Percentiles rank a stretch among this genome's conserved stretches.
phyloP scores from a whole-genome alignment of 345 rosid species.

The Arabis hirsuta region DNA sequence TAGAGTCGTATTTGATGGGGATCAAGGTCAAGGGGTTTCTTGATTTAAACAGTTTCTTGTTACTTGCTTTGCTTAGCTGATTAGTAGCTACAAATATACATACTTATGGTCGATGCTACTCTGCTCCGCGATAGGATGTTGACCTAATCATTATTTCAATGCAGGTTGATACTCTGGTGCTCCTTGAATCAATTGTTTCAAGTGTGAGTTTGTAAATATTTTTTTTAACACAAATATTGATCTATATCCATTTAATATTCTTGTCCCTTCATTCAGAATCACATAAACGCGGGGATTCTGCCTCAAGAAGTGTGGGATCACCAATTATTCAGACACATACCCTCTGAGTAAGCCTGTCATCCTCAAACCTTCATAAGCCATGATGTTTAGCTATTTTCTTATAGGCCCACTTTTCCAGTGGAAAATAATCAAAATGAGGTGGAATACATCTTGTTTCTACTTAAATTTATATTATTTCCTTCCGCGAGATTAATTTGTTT shows the following conservation, averaged over 20 bases:
- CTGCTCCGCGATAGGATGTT: conserved; percentile 1
- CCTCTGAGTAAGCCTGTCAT: conserved; percentile 65
- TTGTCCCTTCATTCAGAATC: conserved; percentile 56
- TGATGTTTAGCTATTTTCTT: conserved; percentile 25
- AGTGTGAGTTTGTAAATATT: conserved; percentile 56
- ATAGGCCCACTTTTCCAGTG: conserved; percentile 14
- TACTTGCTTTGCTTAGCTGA: conserved; percentile 23
- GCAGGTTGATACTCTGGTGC: conserved; percentile 85
- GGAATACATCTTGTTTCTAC: conserved; percentile 7
- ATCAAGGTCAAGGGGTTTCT: conserved; percentile 21
- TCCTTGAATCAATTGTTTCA: conserved; percentile 73
- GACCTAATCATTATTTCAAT: conserved; percentile 30
- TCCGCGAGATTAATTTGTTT: conserved; percentile 19
- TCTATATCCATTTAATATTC: conserved; percentile 11
- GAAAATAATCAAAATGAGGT: conserved; percentile 14
- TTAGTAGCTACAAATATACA: conserved; percentile 11
- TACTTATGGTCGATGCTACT: conserved; percentile 13
- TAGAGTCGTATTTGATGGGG: conserved; percentile 11
- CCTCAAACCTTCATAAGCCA: conserved; percentile 22
- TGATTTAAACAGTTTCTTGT: neutral
- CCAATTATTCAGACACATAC: conserved; percentile 64
- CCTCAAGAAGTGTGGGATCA: conserved; percentile 95
- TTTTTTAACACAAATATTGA: neutral
- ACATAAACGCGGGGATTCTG: conserved; percentile 52
- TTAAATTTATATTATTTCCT: conserved; percentile 1